Evolutionary conservation across 2,329 filamentous ascomycete genomes (phyloP).

Genomic region (Pseudocercospora crystallina): DNA sequence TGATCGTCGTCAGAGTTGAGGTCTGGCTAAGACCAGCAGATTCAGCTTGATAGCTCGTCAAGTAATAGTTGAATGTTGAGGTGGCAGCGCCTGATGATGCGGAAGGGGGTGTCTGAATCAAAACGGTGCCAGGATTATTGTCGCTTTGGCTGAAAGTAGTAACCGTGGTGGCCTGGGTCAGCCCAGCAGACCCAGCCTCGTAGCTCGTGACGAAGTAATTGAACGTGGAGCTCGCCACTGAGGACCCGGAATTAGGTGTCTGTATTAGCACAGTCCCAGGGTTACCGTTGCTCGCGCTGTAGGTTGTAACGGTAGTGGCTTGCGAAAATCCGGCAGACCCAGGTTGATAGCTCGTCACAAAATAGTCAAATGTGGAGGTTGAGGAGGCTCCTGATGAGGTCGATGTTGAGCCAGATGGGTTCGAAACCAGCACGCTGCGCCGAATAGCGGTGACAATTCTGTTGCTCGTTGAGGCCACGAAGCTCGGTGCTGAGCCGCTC

Average conservation of each 20-base stretch:
- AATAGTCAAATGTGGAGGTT: not conserved
- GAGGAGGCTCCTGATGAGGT: not conserved
- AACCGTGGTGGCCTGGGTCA: constrained; percentile 2
- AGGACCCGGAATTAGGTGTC: not conserved
- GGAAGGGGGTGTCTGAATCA: constrained; percentile 1
- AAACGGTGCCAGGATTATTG: not conserved
- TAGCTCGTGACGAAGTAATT: constrained; percentile 4
- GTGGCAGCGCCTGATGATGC: not conserved
- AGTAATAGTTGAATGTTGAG: constrained; percentile 4
- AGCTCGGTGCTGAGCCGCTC: not conserved
- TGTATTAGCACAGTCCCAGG: constrained; percentile 3
- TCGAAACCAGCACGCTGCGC: not conserved
- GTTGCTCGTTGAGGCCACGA: no score
- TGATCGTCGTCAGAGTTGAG: not conserved
- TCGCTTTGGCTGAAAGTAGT: constrained; percentile 3
- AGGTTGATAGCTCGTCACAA: constrained; percentile 8
- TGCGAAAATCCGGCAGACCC: constrained; percentile 4
- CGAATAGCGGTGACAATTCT: no score
- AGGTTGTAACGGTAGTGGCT: constrained; percentile 7
- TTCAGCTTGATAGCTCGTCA: no score
- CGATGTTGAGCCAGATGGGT: not conserved
- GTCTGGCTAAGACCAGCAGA: no score
- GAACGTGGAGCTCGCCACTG: not conserved
- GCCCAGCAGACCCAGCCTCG: constrained; percentile 2
- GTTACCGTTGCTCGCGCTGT: not conserved